Percentiles rank a stretch among this genome's conserved stretches.
These are phyloP conservation scores for Plasmodium falciparum DNA, from an alignment of 169 alveolate genomes.

Conservation along the genomic window DNA sequence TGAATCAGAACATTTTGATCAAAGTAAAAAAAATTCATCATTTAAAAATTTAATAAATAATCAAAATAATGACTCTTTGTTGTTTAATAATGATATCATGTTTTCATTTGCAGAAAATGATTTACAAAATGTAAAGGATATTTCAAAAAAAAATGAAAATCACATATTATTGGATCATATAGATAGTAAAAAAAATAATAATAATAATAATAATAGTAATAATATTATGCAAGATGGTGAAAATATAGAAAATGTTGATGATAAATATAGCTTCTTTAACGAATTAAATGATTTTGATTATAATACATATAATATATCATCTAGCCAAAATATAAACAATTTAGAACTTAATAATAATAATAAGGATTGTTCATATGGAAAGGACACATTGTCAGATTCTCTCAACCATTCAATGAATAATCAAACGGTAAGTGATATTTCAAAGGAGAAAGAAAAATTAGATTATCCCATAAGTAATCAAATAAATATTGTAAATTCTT, in stretches of 20 bases:
- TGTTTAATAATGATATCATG: constrained; percentile 27
- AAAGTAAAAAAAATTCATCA: background rate
- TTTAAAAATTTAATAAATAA: background rate
- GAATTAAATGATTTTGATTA: constrained; percentile 40
- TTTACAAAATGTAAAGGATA: background rate
- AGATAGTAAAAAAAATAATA: background rate
- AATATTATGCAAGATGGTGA: too few species aligned
- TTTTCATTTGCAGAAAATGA: constrained; percentile 50
- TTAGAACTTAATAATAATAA: background rate
- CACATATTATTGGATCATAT: background rate
- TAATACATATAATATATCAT: constrained; percentile 1
- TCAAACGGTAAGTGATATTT: background rate
- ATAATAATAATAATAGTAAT: background rate
- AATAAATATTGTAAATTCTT: too few species aligned
- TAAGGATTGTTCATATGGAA: background rate
- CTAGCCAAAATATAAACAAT: background rate
- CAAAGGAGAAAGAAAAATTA: too few species aligned
- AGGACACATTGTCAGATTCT: too few species aligned
- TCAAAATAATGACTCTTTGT: background rate
- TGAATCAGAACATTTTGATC: too few species aligned
- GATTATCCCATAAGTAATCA: too few species aligned
- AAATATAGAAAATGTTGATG: background rate
- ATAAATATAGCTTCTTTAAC: constrained; percentile 67
- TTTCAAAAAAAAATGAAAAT: constrained; percentile 5
- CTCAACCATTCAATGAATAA: background rate